phyloP scores from a whole-genome alignment of 305 asterid genomes.

The Nicotiana rustica region DNA sequence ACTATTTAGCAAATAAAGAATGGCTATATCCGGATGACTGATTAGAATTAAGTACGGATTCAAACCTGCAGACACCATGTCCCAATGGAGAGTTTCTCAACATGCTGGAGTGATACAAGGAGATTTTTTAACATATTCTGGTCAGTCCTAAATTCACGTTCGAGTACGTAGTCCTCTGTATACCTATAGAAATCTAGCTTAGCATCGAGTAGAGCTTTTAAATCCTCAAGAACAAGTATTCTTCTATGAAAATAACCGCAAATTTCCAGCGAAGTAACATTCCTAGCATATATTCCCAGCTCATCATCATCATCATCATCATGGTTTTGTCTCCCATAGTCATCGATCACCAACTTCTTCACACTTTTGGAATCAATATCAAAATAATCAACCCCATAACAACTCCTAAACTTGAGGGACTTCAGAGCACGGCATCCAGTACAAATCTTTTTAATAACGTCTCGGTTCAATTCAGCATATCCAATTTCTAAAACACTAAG shows the following conservation, averaged over 20 bases:
- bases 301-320: not conserved
- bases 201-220: constrained; percentile 8
- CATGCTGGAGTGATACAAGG: constrained; percentile 15
- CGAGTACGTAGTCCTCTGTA: not conserved
- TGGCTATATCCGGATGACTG: not conserved
- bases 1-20: not conserved
- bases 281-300: not conserved
- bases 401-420: not conserved
- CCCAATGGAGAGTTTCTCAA: constrained; percentile 24
- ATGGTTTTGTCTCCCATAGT: not conserved
- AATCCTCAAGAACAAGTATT: not conserved
- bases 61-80: constrained; percentile 31
- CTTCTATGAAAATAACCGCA: constrained; percentile 4
- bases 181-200: constrained; percentile 19
- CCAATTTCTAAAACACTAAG: not conserved
- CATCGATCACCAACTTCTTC: constrained; percentile 28
- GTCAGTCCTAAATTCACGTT: not conserved
- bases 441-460: not conserved
- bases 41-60: constrained; percentile 3
- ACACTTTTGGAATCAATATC: constrained; percentile 12
- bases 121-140: constrained; percentile 6
- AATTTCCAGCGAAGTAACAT: constrained; percentile 21
- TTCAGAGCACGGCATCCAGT: constrained; percentile 23
- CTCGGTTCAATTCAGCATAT: not conserved
- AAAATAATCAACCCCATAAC: not conserved